phyloP scores from a whole-genome alignment of 805 yeast species.

The Cyberlindnera samutprakarnensis region DNA sequence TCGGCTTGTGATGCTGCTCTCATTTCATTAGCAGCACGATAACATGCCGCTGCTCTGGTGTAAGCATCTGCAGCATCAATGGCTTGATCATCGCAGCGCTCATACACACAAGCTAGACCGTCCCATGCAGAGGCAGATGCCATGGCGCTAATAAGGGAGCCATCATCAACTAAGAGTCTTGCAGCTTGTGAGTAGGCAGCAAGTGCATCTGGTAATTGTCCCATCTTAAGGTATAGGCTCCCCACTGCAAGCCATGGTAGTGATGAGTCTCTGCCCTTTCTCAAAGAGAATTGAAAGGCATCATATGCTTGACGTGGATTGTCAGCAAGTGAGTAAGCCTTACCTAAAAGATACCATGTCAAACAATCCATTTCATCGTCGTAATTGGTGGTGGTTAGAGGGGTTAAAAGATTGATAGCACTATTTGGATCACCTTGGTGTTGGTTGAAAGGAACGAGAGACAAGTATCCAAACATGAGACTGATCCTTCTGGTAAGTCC shows the following conservation, averaged over 20 bases:
- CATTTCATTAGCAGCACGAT: conserved; percentile 37
- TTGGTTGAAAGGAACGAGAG: conserved; percentile 28
- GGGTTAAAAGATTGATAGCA: conserved; percentile 29
- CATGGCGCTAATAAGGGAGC: conserved; percentile 28
- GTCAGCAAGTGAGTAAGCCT: conserved; percentile 39
- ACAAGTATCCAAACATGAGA: conserved; percentile 44
- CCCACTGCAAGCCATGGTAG: conserved; percentile 65
- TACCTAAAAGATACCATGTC: conserved; percentile 49
- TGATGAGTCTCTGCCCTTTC: conserved; percentile 46
- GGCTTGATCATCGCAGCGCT: conserved; percentile 52
- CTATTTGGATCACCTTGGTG: conserved; percentile 24
- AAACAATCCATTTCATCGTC: conserved; percentile 36
- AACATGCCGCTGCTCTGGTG: conserved; percentile 41
- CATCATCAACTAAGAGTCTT: conserved; percentile 40
- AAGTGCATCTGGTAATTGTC: conserved; percentile 57
- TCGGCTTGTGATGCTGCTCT: conserved; percentile 36
- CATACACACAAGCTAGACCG: conserved; percentile 55
- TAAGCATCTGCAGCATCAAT: conserved; percentile 57
- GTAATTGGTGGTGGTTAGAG: conserved; percentile 6
- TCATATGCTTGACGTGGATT: conserved; percentile 47
- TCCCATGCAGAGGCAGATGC: conserved; percentile 57
- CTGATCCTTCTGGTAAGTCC: conserved; percentile 39
- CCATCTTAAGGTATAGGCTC: conserved; percentile 46
- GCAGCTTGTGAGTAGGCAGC: conserved; percentile 65
- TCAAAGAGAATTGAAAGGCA: conserved; percentile 45